Conservation (phyloP, 202 grass and related monocot genomes). For the Schoenoplectus triqueter region DNA sequence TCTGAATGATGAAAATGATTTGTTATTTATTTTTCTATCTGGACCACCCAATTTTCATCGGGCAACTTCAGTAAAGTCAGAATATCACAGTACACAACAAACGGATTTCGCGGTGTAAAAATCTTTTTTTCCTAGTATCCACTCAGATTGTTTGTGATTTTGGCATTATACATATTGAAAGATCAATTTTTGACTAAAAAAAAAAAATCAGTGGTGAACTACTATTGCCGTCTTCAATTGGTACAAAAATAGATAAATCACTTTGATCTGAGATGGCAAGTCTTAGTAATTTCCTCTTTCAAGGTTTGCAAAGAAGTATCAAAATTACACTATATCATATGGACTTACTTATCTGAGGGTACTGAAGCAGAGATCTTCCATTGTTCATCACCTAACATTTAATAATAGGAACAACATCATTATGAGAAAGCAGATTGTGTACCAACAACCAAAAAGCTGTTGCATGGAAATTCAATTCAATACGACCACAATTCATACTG, state of each 20-base stretch:
- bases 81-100: no score
- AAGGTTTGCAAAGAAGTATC: not conserved
- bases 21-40: not conserved
- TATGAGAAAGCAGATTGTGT: not conserved
- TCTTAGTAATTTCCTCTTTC: not conserved
- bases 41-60: not conserved
- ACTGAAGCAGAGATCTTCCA: constrained; percentile 41
- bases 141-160: not conserved
- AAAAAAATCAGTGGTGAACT: no score
- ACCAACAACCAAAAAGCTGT: no score
- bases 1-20: no score
- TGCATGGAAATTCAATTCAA: no score
- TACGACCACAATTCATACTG: no score
- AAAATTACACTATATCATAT: not conserved
- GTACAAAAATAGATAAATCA: not conserved
- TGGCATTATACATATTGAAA: not conserved
- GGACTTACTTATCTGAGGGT: constrained; percentile 26
- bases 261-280: not conserved
- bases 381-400: constrained; percentile 34
- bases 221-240: no score
- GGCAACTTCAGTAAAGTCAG: not conserved
- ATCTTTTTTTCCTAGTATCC: no score
- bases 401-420: not conserved
- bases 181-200: not conserved
- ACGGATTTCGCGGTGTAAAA: no score